These are phyloP conservation scores for Astrocystis sublimbata DNA, from an alignment of 495 filamentous ascomycete genomes.

Conservation along the genomic window DNA sequence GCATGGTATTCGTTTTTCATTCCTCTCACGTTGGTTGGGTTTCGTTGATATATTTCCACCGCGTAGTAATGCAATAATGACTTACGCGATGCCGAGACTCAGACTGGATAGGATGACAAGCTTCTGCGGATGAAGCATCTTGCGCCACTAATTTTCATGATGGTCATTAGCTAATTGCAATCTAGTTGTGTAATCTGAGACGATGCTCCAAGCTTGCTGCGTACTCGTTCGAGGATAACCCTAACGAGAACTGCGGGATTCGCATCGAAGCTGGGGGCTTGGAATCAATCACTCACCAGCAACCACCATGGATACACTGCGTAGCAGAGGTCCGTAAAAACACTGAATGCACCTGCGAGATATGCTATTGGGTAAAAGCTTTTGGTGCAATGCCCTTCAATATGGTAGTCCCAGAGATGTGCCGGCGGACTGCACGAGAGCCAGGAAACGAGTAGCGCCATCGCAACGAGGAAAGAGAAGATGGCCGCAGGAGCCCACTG, in stretches of 20 bases:
- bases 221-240: too few relatives aligned
- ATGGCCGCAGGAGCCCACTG: not conserved
- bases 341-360: not conserved
- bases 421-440: not conserved
- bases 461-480: not conserved
- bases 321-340: not conserved
- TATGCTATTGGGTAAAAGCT: not conserved
- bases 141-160: not conserved
- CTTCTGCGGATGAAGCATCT: not conserved
- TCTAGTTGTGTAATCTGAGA: too few relatives aligned
- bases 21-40: too few relatives aligned
- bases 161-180: too few relatives aligned
- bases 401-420: not conserved
- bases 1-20: not conserved
- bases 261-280: not conserved
- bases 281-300: not conserved
- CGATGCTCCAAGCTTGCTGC: too few relatives aligned
- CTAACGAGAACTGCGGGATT: too few relatives aligned
- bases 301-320: slow-evolving; percentile 4
- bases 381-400: not conserved
- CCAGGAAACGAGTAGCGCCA: not conserved
- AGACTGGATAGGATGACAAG: not conserved
- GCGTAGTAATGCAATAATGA: not conserved
- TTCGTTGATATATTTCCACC: not conserved
- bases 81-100: slow-evolving; percentile 5